Conservation (phyloP, 2,329 filamentous ascomycete species). For the Exserohilum rostratum region DNA sequence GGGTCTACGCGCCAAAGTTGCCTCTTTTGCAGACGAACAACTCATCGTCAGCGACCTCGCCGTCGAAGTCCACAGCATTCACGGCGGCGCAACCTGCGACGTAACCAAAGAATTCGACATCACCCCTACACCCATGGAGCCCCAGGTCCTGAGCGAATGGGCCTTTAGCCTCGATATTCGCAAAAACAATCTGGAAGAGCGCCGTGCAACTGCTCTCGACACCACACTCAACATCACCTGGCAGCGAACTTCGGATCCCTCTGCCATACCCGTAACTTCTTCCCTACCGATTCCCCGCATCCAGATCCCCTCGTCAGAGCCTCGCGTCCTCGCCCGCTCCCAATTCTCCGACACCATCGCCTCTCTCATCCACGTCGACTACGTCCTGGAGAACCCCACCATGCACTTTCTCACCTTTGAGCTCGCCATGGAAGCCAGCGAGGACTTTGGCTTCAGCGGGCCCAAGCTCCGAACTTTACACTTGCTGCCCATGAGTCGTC, state of each 20-base stretch:
- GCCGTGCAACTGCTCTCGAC: slow-evolving; percentile 74
- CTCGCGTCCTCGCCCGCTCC: slow-evolving; percentile 72
- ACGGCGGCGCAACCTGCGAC: slow-evolving; percentile 66
- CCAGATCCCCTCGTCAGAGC: slow-evolving; percentile 80
- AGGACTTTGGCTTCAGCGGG: slow-evolving; percentile 91
- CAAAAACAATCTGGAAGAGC: slow-evolving; percentile 81
- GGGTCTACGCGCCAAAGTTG: slow-evolving; percentile 73
- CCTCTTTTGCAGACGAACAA: slow-evolving; percentile 74
- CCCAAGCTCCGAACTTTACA: slow-evolving; percentile 81
- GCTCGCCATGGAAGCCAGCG: slow-evolving; percentile 87
- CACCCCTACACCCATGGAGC: slow-evolving; percentile 56
- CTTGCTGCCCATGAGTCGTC: slow-evolving; percentile 79
- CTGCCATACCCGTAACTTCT: slow-evolving; percentile 49
- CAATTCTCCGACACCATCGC: slow-evolving; percentile 38
- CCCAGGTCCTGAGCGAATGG: slow-evolving; percentile 73
- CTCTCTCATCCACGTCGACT: slow-evolving; percentile 54
- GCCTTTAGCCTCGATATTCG: slow-evolving; percentile 76
- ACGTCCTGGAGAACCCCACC: slow-evolving; percentile 90
- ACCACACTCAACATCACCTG: slow-evolving; percentile 78
- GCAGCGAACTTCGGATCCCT: slow-evolving; percentile 61
- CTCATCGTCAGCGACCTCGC: slow-evolving; percentile 68
- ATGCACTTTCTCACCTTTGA: slow-evolving; percentile 95
- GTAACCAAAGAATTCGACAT: slow-evolving; percentile 40
- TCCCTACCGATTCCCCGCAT: slow-evolving; percentile 79
- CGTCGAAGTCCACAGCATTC: slow-evolving; percentile 65